These are phyloP conservation scores for Omphalea diandra DNA, from an alignment of 441 rosid species.

Conservation along the genomic window DNA sequence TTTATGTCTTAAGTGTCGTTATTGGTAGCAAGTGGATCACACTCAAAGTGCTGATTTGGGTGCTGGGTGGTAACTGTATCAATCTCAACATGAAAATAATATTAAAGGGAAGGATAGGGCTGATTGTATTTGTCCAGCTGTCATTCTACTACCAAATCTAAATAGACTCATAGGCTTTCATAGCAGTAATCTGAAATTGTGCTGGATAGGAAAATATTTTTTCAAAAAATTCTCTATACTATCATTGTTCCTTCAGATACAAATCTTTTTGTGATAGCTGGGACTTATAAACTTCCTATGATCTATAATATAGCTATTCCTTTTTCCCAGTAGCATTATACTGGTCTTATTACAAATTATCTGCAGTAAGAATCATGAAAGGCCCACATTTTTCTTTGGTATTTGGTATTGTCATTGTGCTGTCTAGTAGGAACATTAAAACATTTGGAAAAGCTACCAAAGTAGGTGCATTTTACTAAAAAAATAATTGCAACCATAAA, in stretches of 20 bases:
- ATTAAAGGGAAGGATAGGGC: conserved; percentile 7
- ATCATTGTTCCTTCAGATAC: not conserved
- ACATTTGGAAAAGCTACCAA: not conserved
- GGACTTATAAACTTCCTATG: not conserved
- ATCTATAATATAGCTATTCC: not conserved
- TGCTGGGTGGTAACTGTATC: not conserved
- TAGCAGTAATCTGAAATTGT: conserved; percentile 7
- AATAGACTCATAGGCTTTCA: not conserved
- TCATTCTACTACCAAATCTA: not conserved
- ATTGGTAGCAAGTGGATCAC: not conserved
- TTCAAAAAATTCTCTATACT: not conserved
- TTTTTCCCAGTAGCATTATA: not conserved
- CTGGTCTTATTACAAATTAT: not conserved
- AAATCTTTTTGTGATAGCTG: not conserved
- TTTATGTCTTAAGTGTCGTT: not conserved
- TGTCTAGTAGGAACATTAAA: not conserved
- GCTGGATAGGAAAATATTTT: conserved; percentile 2
- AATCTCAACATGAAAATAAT: not conserved
- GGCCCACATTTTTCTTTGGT: not conserved
- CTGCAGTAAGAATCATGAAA: not conserved
- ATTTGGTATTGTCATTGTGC: not conserved
- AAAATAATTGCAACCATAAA: conserved; percentile 12
- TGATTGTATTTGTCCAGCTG: not conserved
- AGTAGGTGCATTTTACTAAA: too few species aligned
- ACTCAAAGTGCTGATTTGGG: not conserved